phyloP scores from a whole-genome alignment of 208 protist genomes.

The Acanthamoeba healyi region DNA sequence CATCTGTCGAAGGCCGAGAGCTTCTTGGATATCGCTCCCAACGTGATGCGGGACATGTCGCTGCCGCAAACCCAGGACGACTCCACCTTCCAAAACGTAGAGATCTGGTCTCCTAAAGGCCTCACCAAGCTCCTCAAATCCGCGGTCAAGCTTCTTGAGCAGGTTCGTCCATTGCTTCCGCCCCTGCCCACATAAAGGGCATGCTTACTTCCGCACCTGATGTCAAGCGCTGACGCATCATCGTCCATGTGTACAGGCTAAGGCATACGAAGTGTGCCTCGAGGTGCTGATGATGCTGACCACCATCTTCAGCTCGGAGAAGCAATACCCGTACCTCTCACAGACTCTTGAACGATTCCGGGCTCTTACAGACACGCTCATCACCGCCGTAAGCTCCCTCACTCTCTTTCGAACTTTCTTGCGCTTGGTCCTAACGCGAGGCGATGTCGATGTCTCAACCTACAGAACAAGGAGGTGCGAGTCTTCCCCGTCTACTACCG shows the following conservation, averaged over 20 bases:
- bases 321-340: background rate
- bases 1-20: background rate
- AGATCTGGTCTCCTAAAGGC: background rate
- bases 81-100: slow-evolving; percentile 7
- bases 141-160: background rate
- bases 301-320: slow-evolving; percentile 55
- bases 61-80: slow-evolving; percentile 9
- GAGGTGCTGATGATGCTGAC: slow-evolving; percentile 67
- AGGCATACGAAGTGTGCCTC: slow-evolving; percentile 59
- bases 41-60: slow-evolving; percentile 1
- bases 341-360: slow-evolving; percentile 38
- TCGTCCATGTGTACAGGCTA: slow-evolving; percentile 1
- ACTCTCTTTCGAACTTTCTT: background rate
- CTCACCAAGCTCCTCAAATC: slow-evolving; percentile 31
- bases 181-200: background rate
- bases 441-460: background rate
- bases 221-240: too few species aligned
- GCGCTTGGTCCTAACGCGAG: background rate
- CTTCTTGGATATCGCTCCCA: slow-evolving; percentile 35
- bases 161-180: background rate
- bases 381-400: background rate
- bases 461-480: slow-evolving; percentile 64
- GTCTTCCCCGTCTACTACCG: slow-evolving; percentile 84
- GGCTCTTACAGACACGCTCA: slow-evolving; percentile 4
- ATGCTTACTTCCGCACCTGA: too few species aligned